Conservation (phyloP, 768 basidiomycete genomes). For the Boletus tylopilopsis region DNA sequence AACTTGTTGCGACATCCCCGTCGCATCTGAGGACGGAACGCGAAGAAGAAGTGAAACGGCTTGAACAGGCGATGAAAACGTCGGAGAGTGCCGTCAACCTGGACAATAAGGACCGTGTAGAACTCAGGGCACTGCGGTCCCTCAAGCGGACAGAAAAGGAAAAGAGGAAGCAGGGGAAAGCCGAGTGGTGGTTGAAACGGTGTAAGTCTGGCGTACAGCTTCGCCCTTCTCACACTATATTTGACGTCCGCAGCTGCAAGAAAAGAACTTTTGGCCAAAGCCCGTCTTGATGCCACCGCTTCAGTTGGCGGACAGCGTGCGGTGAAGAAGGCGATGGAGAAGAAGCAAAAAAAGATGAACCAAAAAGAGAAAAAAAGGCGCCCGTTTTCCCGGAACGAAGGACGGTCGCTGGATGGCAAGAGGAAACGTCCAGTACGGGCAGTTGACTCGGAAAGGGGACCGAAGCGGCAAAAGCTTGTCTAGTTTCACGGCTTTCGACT, state of each 20-base stretch:
- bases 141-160: constrained; percentile 46
- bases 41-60: constrained; percentile 60
- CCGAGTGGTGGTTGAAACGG: constrained; percentile 81
- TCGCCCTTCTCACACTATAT: neutral
- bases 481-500: constrained; percentile 1
- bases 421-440: constrained; percentile 14
- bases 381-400: constrained; percentile 47
- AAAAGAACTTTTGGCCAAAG: constrained; percentile 66
- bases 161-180: constrained; percentile 74
- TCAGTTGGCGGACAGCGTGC: constrained; percentile 73
- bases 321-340: constrained; percentile 85
- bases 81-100: constrained; percentile 75
- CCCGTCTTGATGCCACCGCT: constrained; percentile 77
- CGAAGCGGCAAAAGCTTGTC: constrained; percentile 23
- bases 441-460: constrained; percentile 4
- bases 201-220: constrained; percentile 42
- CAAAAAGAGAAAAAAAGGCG: constrained; percentile 88
- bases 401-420: constrained; percentile 7
- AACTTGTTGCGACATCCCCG: constrained; percentile 58
- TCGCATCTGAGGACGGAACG: constrained; percentile 55
- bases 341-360: constrained; percentile 80
- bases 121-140: constrained; percentile 57
- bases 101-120: constrained; percentile 65
- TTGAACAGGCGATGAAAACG: constrained; percentile 73
- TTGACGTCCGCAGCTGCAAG: constrained; percentile 57